Evolutionary conservation across 2,329 filamentous ascomycete genomes (phyloP), one percentile per base, ranked within the genome.

Genomic region (Sarocladium brachiariae): DNA sequence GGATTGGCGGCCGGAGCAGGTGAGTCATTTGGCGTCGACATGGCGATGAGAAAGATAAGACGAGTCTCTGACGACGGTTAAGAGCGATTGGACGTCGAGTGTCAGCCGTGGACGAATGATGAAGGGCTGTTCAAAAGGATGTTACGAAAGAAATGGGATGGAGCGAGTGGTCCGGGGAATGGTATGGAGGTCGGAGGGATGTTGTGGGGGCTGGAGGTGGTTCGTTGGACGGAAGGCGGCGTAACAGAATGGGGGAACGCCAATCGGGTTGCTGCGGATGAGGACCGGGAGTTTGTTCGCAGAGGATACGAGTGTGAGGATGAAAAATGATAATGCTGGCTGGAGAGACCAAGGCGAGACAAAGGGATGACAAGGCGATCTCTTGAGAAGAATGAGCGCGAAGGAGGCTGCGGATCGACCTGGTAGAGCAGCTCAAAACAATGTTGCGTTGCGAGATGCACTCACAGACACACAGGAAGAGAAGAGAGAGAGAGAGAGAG

Each of bases 1-100:
- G 25, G 25, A 30, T 45, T 45, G 24, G 14, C 51, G 52, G 56
- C 52, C 53, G 58, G 49, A 41, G 55, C 39, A 27, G 39, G 14
- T 23, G 39, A 45, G 10, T 45, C 39, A 19, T 27, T 25, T n/a
- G 60, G 53, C 55, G 63, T 60, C 57, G 61, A 62, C 62, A 65
- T 65, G 49, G 50, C 45, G 54, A 49, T 55, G 55, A 46, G 18
- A 30, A 16, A 13, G 18, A 8, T 39, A 6, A n/a, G 18, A 7
- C 4, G 18, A 39, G 33, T n/a, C n/a, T 30, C 27, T 21, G 7
- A 13, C 7, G 18, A 18, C n/a, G 16, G n/a, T 16, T 39, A 19
- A 18, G 10, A 16, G 35, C 35, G 9, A 13, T 18, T 41, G 43
- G 41, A n/a, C 9, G 10, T 11, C 30, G 48, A 49, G 48, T 53